These are phyloP conservation scores for Pontederia crassipes DNA, from an alignment of 176 grass and related monocot species.

Conservation along the genomic window DNA sequence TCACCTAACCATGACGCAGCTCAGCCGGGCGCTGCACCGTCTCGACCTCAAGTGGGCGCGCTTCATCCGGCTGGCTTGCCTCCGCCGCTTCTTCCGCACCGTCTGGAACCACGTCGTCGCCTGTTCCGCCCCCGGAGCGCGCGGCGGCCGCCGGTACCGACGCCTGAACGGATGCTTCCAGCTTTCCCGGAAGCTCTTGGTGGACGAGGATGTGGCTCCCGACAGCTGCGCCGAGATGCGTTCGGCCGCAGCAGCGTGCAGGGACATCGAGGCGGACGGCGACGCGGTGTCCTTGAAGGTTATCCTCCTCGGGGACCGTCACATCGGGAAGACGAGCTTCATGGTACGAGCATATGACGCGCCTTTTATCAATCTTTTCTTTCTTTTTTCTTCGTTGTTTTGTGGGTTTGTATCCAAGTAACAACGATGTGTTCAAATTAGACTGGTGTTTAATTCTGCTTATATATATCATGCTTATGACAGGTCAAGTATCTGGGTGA, in stretches of 20 bases:
- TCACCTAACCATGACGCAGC: neutral
- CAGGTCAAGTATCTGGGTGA: constrained; percentile 90
- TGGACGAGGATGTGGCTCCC: neutral
- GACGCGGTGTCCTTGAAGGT: constrained; percentile 81
- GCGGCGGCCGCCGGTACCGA: neutral
- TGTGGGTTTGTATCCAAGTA: neutral
- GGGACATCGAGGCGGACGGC: constrained; percentile 12
- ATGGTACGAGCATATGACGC: constrained; percentile 45
- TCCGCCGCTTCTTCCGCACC: constrained; percentile 50
- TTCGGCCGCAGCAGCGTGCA: neutral
- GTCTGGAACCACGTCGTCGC: constrained; percentile 54
- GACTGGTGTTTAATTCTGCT: too few species aligned
- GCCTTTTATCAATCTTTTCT: neutral
- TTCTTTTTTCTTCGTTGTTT: neutral
- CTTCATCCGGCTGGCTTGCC: constrained; percentile 49
- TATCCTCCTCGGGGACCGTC: constrained; percentile 87
- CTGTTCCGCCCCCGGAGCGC: constrained; percentile 27
- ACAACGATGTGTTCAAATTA: too few species aligned
- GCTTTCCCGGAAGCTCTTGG: neutral
- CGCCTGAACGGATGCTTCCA: neutral
- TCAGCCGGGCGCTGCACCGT: neutral
- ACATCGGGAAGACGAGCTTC: constrained; percentile 95
- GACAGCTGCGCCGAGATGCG: neutral
- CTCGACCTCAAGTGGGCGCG: neutral
- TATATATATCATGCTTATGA: neutral